These are phyloP conservation scores for Podospora sp. DNA, from an alignment of 495 filamentous ascomycete species.

Conservation along the genomic window DNA sequence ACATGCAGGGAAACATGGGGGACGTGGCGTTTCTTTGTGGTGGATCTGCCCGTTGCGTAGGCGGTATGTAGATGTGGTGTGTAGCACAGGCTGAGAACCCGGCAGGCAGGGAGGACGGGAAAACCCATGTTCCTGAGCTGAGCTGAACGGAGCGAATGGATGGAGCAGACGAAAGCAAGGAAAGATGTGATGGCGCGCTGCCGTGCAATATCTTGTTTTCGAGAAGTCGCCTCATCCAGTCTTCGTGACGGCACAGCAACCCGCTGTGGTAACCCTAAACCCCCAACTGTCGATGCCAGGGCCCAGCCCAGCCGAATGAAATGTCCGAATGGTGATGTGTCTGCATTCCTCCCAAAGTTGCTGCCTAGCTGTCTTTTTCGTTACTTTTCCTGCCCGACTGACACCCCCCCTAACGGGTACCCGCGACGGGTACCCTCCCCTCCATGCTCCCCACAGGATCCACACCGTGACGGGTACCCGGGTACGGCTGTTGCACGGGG, in stretches of 20 bases:
- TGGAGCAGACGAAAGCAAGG: no score
- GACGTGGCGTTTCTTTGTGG: neutral
- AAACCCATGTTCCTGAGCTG: neutral
- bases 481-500: slow-evolving; percentile 4
- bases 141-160: neutral
- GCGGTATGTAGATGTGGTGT: neutral
- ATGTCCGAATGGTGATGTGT: neutral
- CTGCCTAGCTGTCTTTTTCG: neutral
- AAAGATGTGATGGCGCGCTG: neutral
- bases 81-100: neutral
- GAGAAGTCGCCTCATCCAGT: neutral
- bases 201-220: neutral
- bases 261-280: no score
- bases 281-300: neutral
- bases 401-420: neutral
- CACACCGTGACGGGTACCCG: neutral
- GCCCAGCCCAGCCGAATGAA: neutral
- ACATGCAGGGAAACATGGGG: slow-evolving; percentile 2
- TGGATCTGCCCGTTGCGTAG: slow-evolving; percentile 6
- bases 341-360: neutral
- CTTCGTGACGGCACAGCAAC: no score
- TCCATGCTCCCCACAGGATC: neutral
- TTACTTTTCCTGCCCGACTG: neutral
- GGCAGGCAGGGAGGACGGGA: neutral
- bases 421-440: neutral